Percentiles rank a stretch among this genome's conserved stretches.
Conservation (phyloP, 805 yeast species). For the Wickerhamia fluorescens region DNA sequence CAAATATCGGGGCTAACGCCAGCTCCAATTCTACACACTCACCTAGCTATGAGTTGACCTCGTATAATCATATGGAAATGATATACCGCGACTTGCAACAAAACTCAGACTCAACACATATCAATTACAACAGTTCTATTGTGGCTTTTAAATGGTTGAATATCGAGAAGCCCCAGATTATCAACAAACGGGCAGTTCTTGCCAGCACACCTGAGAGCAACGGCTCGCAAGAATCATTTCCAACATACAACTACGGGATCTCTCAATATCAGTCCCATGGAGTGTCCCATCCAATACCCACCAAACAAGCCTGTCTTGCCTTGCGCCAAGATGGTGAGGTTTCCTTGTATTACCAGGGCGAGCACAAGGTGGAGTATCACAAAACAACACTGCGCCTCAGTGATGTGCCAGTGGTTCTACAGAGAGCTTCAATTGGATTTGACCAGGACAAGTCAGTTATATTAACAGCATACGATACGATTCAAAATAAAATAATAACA, state of each 20-base stretch:
- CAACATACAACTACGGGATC: slow-evolving; percentile 46
- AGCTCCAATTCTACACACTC: slow-evolving; percentile 12
- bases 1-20: slow-evolving; percentile 8
- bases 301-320: slow-evolving; percentile 66
- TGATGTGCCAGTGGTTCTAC: slow-evolving; percentile 16
- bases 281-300: slow-evolving; percentile 57
- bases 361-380: slow-evolving; percentile 52
- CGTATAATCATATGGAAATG: slow-evolving; percentile 41
- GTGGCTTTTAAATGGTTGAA: slow-evolving; percentile 67
- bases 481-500: slow-evolving; percentile 30
- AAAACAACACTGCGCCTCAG: slow-evolving; percentile 23
- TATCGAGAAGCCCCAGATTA: slow-evolving; percentile 58
- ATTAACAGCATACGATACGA: slow-evolving; percentile 34
- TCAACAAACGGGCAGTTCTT: slow-evolving; percentile 51
- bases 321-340: slow-evolving; percentile 58
- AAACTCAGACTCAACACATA: slow-evolving; percentile 5
- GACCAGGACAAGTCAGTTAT: slow-evolving; percentile 39
- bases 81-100: slow-evolving; percentile 36
- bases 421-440: slow-evolving; percentile 49
- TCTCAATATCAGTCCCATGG: slow-evolving; percentile 55
- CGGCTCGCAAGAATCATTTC: slow-evolving; percentile 8
- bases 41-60: slow-evolving; percentile 36
- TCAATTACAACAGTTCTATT: slow-evolving; percentile 10
- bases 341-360: slow-evolving; percentile 57
- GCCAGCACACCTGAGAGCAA: slow-evolving; percentile 10